A percentile compares a stretch with the other conserved stretches of the same genome.
Conservation (phyloP, 805 yeast genomes). For the Naumovozyma baii region DNA sequence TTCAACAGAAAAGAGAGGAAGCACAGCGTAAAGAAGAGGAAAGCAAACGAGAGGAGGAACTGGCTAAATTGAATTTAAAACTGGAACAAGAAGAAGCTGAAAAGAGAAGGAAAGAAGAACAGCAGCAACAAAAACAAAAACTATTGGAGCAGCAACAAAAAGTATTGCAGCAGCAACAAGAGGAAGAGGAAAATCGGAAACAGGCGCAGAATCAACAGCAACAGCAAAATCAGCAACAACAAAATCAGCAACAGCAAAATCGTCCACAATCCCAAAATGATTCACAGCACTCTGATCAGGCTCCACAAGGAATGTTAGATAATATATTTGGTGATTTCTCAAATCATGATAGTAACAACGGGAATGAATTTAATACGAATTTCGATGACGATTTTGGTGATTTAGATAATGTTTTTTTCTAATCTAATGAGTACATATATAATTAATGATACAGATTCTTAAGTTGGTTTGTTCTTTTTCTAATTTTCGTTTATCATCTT, state of each 20-base stretch:
- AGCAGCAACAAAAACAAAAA: constrained; percentile 7
- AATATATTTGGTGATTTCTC: not conserved
- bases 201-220: constrained; percentile 3
- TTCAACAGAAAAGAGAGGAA: constrained; percentile 4
- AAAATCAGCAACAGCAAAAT: constrained; percentile 3
- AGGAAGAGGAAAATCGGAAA: constrained; percentile 3
- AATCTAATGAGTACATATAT: too few relatives aligned
- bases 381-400: constrained; percentile 31
- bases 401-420: constrained; percentile 30
- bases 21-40: constrained; percentile 4
- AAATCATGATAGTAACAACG: constrained; percentile 5
- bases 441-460: too few relatives aligned
- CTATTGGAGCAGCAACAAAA: constrained; percentile 1
- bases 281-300: not conserved
- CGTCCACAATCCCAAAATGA: not conserved
- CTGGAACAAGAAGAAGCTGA: constrained; percentile 8
- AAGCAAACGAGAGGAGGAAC: constrained; percentile 7
- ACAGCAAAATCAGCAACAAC: constrained; percentile 9
- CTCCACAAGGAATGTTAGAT: not conserved
- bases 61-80: constrained; percentile 4
- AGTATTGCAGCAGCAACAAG: constrained; percentile 2
- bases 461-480: too few relatives aligned
- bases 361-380: constrained; percentile 17
- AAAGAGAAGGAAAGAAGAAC: constrained; percentile 9
- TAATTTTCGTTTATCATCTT: too few relatives aligned